phyloP scores from a whole-genome alignment of 2,329 filamentous ascomycete species.

The Atkinsonella hypoxylon region DNA sequence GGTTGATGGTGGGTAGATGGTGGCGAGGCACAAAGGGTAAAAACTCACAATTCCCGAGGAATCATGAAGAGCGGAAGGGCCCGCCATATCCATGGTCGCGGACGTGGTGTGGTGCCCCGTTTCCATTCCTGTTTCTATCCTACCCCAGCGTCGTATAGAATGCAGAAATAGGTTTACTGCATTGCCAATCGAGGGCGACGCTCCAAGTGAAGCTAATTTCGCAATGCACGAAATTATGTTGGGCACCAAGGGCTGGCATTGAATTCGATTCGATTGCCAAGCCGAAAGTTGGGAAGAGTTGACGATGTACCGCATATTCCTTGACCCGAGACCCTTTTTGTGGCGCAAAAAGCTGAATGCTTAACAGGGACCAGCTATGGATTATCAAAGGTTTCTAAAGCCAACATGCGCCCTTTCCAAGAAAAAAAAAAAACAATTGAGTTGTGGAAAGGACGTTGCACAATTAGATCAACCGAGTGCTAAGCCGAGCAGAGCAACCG shows the following conservation, averaged over 20 bases:
- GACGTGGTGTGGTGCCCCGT: background rate
- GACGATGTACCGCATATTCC: background rate
- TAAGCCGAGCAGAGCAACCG: background rate
- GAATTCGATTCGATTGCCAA: background rate
- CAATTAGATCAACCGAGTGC: background rate
- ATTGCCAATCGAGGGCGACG: background rate
- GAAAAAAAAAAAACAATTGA: background rate
- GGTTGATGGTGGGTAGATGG: background rate
- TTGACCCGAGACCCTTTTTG: background rate
- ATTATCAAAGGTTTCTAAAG: no score
- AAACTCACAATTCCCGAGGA: background rate
- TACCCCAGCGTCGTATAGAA: background rate
- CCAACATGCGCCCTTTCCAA: no score
- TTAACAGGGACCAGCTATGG: background rate
- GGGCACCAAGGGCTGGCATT: background rate
- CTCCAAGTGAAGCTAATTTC: background rate
- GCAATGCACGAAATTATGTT: conserved; percentile 1
- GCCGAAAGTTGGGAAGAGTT: background rate
- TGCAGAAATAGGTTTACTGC: background rate
- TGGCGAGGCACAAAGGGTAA: background rate
- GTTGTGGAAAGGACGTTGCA: background rate
- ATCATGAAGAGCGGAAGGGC: background rate
- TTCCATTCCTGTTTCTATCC: background rate
- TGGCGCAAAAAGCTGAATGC: background rate
- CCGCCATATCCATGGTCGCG: background rate